These are phyloP conservation scores for Xanthoceras sorbifolium DNA, from an alignment of 345 rosid species.

Conservation along the genomic window DNA sequence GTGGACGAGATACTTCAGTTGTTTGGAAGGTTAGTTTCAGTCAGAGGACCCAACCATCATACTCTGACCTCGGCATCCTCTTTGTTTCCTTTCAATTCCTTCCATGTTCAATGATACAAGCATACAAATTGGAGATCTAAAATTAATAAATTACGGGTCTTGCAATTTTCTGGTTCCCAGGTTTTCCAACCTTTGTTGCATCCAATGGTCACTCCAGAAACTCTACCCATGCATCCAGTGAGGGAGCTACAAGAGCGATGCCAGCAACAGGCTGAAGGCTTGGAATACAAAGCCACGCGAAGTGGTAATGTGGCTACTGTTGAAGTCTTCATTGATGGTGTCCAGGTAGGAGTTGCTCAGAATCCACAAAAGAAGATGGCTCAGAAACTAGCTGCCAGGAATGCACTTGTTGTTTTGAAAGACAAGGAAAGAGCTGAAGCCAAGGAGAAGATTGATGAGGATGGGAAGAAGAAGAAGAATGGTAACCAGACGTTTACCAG, in stretches of 20 bases:
- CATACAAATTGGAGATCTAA: constrained; percentile 9
- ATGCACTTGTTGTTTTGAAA: constrained; percentile 79
- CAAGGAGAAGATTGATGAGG: constrained; percentile 49
- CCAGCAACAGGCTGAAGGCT: constrained; percentile 97
- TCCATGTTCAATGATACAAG: background rate
- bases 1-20: constrained; percentile 65
- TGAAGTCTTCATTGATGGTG: constrained; percentile 92
- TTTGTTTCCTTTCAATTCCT: background rate
- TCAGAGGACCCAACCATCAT: background rate
- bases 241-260: constrained; percentile 98
- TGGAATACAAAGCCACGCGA: constrained; percentile 88
- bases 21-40: constrained; percentile 85
- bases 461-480: constrained; percentile 65
- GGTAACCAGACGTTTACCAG: constrained; percentile 90
- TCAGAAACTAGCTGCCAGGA: constrained; percentile 97
- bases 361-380: constrained; percentile 99
- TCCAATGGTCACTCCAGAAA: constrained; percentile 99
- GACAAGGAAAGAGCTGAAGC: constrained; percentile 74
- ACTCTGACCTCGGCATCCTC: background rate
- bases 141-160: background rate
- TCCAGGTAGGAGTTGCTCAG: constrained; percentile 87
- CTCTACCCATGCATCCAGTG: constrained; percentile 99
- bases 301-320: constrained; percentile 91
- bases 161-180: constrained; percentile 31
- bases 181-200: constrained; percentile 93